Percentiles rank a stretch among this genome's conserved stretches.
Conservation (phyloP, 805 yeast genomes). For the Wickerhamiella galacta region DNA sequence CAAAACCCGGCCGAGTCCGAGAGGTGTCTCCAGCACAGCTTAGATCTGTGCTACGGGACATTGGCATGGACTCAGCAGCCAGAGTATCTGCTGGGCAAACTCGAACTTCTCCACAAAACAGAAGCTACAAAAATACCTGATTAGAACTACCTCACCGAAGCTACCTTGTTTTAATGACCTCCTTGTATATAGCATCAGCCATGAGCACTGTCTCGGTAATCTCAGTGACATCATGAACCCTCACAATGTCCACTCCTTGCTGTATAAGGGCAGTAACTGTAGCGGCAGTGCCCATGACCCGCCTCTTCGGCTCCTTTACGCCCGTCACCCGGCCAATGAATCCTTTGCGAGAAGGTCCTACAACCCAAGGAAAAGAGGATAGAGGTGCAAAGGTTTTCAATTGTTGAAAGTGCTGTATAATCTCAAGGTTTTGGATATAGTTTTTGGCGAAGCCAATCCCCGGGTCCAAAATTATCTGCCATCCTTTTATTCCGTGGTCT, state of each 20-base stretch:
- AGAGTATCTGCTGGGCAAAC: constrained; percentile 9
- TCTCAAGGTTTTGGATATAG: constrained; percentile 45
- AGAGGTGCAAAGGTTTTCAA: constrained; percentile 16
- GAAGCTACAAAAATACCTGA: not conserved
- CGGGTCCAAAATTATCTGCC: constrained; percentile 90
- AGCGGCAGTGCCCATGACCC: constrained; percentile 65
- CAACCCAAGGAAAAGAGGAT: constrained; percentile 42
- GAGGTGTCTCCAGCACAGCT: constrained; percentile 11
- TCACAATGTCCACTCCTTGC: constrained; percentile 58
- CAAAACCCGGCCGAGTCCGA: constrained; percentile 17
- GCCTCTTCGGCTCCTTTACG: constrained; percentile 36
- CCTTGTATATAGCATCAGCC: constrained; percentile 56
- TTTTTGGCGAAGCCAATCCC: constrained; percentile 94
- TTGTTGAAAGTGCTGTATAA: constrained; percentile 30
- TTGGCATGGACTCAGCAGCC: constrained; percentile 12
- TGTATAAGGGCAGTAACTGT: constrained; percentile 57
- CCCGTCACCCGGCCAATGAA: constrained; percentile 66
- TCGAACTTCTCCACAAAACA: constrained; percentile 1
- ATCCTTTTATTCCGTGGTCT: constrained; percentile 49
- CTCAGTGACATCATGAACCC: constrained; percentile 72
- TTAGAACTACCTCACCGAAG: too few species aligned
- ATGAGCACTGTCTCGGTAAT: constrained; percentile 36
- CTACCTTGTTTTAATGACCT: not conserved
- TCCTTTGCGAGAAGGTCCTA: constrained; percentile 81
- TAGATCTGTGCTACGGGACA: constrained; percentile 14